phyloP scores from a whole-genome alignment of 129 eudicot species.

The Chrysanthemum lavandulifolium region DNA sequence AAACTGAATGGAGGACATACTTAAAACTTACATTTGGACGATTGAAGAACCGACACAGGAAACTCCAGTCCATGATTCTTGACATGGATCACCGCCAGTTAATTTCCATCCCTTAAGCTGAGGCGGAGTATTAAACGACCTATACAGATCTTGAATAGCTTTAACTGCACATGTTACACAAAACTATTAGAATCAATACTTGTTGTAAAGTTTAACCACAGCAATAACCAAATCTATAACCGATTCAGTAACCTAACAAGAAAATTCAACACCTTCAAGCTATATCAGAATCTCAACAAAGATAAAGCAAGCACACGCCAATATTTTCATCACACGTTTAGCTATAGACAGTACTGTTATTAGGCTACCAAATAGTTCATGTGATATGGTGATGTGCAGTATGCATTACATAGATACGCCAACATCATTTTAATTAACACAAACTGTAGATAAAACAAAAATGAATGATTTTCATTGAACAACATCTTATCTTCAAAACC shows the following conservation, averaged over 20 bases:
- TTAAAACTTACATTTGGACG: constrained; percentile 50
- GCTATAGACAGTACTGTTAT: too few relatives aligned
- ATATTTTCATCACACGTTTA: too few relatives aligned
- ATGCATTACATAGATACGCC: constrained; percentile 3
- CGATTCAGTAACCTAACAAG: too few relatives aligned
- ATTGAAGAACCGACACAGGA: constrained; percentile 64
- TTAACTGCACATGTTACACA: constrained; percentile 43
- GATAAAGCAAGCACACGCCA: too few relatives aligned
- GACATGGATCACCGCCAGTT: constrained; percentile 86
- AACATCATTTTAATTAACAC: constrained; percentile 2
- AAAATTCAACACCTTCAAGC: too few relatives aligned
- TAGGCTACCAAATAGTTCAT: too few relatives aligned
- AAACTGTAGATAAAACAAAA: constrained; percentile 12
- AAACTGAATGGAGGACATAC: constrained; percentile 1
- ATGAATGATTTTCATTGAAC: background rate
- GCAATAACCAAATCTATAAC: too few relatives aligned
- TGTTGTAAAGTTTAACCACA: too few relatives aligned
- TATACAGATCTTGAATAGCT: constrained; percentile 78
- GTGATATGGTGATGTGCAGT: background rate
- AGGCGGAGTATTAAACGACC: constrained; percentile 56
- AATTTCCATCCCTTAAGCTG: constrained; percentile 71
- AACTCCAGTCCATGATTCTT: constrained; percentile 78
- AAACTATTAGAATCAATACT: background rate
- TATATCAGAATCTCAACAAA: too few relatives aligned
- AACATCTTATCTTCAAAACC: constrained; percentile 4